Conservation (phyloP, 768 basidiomycete genomes). For the Phanerodontia chrysosporium region DNA sequence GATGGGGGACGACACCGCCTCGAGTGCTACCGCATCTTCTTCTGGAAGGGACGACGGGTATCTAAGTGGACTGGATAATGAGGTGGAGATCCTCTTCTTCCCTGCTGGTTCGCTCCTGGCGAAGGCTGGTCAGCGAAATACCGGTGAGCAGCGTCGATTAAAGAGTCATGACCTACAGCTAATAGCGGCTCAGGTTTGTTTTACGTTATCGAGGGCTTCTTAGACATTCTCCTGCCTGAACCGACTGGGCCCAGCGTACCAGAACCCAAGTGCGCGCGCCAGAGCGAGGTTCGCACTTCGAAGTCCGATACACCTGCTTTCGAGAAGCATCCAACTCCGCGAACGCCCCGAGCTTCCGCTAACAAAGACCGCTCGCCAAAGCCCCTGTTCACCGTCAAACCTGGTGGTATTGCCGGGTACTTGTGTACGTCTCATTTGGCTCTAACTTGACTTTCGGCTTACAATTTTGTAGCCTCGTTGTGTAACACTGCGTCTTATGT, state of each 20-base stretch:
- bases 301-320: constrained; percentile 1
- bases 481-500: constrained; percentile 93
- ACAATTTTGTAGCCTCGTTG: constrained; percentile 59
- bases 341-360: constrained; percentile 4
- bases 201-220: constrained; percentile 93
- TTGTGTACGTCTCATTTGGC: constrained; percentile 48
- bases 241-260: constrained; percentile 5
- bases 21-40: constrained; percentile 62
- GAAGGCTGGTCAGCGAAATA: constrained; percentile 85
- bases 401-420: constrained; percentile 97
- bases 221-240: constrained; percentile 81
- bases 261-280: constrained; percentile 1
- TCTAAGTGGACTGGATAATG: constrained; percentile 87
- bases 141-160: constrained; percentile 44
- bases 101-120: constrained; percentile 81
- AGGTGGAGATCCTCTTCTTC: constrained; percentile 94
- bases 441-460: not conserved
- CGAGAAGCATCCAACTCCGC: constrained; percentile 11
- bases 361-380: constrained; percentile 45
- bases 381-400: constrained; percentile 90
- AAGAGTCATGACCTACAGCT: not conserved
- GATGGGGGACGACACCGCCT: constrained; percentile 59
- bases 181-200: constrained; percentile 57
- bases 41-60: constrained; percentile 46
- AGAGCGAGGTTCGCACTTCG: constrained; percentile 11